Evolutionary conservation across 805 yeast species (phyloP).

Genomic region (Yarrowia divulgata): DNA sequence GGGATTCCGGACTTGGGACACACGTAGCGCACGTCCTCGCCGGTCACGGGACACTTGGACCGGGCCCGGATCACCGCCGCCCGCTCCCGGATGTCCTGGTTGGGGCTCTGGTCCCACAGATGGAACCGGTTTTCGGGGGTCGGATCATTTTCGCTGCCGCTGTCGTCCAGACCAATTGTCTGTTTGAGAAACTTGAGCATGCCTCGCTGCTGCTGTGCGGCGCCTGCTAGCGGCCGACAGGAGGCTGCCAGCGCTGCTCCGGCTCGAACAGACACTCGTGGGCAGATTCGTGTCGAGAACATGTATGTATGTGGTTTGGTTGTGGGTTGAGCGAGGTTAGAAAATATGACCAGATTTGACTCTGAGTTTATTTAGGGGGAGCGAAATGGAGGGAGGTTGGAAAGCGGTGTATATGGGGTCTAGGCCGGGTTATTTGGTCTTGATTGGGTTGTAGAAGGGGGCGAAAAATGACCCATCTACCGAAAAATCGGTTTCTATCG

Average conservation of each 20-base stretch:
- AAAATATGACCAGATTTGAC: constrained; percentile 38
- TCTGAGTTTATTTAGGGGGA: constrained; percentile 14
- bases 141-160: constrained; percentile 66
- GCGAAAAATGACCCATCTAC: background rate
- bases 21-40: constrained; percentile 76
- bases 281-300: constrained; percentile 38
- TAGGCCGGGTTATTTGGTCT: background rate
- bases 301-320: constrained; percentile 33
- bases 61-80: constrained; percentile 89
- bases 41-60: constrained; percentile 91
- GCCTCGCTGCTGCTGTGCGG: constrained; percentile 37
- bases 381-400: background rate
- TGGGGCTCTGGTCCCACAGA: constrained; percentile 92
- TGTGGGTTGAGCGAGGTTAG: constrained; percentile 10
- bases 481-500: too few relatives aligned
- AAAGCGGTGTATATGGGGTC: background rate
- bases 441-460: background rate
- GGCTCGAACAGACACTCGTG: constrained; percentile 38
- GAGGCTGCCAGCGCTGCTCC: constrained; percentile 19
- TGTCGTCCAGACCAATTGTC: constrained; percentile 66
- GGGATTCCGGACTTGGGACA: constrained; percentile 97
- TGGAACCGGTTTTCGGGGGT: constrained; percentile 77
- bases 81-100: constrained; percentile 83
- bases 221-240: constrained; percentile 26
- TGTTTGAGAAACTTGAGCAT: constrained; percentile 43